Evolutionary conservation across 805 yeast species (phyloP).

Genomic region (Zygotorulaspora chibaensis): DNA sequence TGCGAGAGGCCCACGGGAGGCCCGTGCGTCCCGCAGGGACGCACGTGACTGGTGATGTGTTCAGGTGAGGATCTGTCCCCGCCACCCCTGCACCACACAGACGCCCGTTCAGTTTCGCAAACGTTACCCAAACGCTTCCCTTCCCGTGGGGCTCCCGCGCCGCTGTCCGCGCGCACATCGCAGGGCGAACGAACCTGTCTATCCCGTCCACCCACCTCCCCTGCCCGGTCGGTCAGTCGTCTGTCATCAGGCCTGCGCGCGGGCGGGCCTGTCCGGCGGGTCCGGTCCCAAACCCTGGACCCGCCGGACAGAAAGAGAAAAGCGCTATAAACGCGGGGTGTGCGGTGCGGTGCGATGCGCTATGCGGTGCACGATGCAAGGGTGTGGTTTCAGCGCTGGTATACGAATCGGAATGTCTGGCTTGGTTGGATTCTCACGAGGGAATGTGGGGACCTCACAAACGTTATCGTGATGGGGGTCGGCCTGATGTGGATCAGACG

Average conservation of each 20-base stretch:
- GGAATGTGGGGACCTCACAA: conserved; percentile 3
- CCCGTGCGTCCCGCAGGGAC: not conserved
- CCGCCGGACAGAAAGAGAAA: not conserved
- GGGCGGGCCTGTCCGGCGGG: no score
- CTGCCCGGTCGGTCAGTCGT: no score
- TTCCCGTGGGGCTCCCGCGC: not conserved
- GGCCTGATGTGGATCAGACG: no score
- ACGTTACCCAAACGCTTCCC: not conserved
- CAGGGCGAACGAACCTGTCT: not conserved
- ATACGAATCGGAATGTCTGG: conserved; percentile 9
- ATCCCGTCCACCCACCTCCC: not conserved
- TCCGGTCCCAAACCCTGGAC: not conserved
- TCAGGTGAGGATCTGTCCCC: no score
- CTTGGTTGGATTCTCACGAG: conserved; percentile 21
- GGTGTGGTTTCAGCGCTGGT: no score
- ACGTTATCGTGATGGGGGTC: no score
- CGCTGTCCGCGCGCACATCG: not conserved
- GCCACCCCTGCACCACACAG: not conserved
- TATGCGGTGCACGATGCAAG: no score
- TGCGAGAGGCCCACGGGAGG: not conserved
- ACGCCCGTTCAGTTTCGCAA: not conserved
- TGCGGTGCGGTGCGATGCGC: no score
- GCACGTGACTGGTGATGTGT: not conserved
- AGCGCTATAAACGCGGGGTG: no score
- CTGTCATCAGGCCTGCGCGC: no score